Conservation (phyloP, 108 stramenopile genomes). For the Craspedostauros australis region DNA sequence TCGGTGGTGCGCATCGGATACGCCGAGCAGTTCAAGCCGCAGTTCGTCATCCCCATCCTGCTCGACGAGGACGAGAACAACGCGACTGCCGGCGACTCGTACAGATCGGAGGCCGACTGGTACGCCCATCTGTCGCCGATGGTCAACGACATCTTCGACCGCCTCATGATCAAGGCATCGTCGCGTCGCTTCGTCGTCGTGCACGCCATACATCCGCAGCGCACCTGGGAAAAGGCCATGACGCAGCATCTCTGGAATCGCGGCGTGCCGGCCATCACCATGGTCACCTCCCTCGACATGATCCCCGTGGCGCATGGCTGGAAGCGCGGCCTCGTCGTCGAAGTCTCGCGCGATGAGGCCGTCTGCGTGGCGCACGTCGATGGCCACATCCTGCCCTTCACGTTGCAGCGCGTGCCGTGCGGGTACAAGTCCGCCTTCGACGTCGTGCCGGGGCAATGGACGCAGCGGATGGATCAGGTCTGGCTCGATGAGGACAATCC, state of each 20-base stretch:
- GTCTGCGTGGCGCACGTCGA: slow-evolving; percentile 27
- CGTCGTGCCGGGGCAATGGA: slow-evolving; percentile 10
- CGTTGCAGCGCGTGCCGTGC: slow-evolving; percentile 25
- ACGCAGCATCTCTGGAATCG: slow-evolving; percentile 24
- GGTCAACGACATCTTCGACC: slow-evolving; percentile 23
- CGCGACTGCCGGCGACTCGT: background rate
- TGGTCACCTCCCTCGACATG: slow-evolving; percentile 18
- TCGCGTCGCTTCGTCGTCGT: slow-evolving; percentile 21
- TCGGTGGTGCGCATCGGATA: slow-evolving; percentile 23
- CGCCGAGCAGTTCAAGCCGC: slow-evolving; percentile 19
- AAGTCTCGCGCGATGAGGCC: slow-evolving; percentile 21
- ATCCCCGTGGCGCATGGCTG: slow-evolving; percentile 32
- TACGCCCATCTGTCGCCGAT: slow-evolving; percentile 14
- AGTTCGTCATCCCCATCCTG: slow-evolving; percentile 12
- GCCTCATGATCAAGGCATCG: slow-evolving; percentile 27
- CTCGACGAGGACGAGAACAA: too few relatives aligned
- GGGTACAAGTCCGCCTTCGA: slow-evolving; percentile 7
- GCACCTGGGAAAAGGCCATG: slow-evolving; percentile 16
- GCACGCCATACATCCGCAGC: slow-evolving; percentile 11
- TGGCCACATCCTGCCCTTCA: slow-evolving; percentile 29
- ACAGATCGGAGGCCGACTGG: slow-evolving; percentile 24
- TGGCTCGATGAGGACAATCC: slow-evolving; percentile 18
- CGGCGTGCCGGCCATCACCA: slow-evolving; percentile 20
- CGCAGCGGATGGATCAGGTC: slow-evolving; percentile 4
- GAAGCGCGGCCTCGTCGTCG: slow-evolving; percentile 38